A percentile compares a stretch with the other conserved stretches of the same genome.
phyloP scores from a whole-genome alignment of 2,329 filamentous ascomycete genomes.

The Fusarium sp. region DNA sequence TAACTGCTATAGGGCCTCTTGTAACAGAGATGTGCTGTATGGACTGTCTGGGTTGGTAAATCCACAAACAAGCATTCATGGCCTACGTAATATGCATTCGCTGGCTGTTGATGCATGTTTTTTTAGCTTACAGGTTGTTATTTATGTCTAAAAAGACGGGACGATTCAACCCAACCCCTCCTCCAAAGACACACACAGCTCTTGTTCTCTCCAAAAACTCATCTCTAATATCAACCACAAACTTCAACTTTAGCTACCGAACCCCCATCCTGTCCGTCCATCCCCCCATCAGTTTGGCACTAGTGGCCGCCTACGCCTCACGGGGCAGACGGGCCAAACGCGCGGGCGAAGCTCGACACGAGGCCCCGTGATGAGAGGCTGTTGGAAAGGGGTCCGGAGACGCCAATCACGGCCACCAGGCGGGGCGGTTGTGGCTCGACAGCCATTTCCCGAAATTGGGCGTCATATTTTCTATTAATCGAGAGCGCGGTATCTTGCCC shows the following conservation, averaged over 20 bases:
- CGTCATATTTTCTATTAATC: conserved; percentile 19
- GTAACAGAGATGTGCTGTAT: conserved; percentile 6
- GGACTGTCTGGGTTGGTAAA: background rate
- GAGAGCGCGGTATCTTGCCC: conserved; percentile 4
- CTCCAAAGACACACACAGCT: background rate
- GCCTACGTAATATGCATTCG: background rate
- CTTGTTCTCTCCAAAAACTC: background rate
- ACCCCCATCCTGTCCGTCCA: background rate
- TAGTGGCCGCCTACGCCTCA: conserved; percentile 15
- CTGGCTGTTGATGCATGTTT: background rate
- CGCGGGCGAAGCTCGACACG: conserved; percentile 40
- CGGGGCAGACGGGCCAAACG: conserved; percentile 26
- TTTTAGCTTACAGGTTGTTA: background rate
- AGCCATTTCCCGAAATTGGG: conserved; percentile 40
- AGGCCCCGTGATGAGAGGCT: conserved; percentile 34
- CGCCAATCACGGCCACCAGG: conserved; percentile 32
- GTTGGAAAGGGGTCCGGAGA: conserved; percentile 31
- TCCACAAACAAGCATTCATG: conserved; percentile 2
- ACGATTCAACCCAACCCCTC: background rate
- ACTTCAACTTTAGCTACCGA: background rate
- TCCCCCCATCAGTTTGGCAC: background rate
- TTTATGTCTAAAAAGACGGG: background rate
- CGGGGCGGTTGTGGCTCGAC: conserved; percentile 42
- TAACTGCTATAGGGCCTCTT: conserved; percentile 23
- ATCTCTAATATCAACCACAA: background rate